A percentile compares a stretch with the other conserved stretches of the same genome.
Conservation (phyloP, 306 rosid genomes). For the Senna siamea region DNA sequence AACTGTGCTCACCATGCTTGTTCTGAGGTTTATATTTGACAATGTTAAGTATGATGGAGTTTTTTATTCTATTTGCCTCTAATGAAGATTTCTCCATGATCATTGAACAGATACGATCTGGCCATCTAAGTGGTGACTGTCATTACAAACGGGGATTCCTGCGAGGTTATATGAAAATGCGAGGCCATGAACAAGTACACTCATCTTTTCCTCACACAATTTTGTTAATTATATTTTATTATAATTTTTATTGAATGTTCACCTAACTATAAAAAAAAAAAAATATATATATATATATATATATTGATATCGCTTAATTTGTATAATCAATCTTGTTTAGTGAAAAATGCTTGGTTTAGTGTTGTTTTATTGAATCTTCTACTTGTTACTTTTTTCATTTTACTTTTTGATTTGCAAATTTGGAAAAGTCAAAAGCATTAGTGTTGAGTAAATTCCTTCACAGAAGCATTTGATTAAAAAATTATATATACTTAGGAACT, state of each 20-base stretch:
- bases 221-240: neutral
- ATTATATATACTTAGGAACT: neutral
- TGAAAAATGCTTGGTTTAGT: too few relatives aligned
- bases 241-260: conserved; percentile 19
- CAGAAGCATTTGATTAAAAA: neutral
- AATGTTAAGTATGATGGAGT: neutral
- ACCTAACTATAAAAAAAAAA: too few relatives aligned
- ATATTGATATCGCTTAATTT: too few relatives aligned
- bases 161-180: conserved; percentile 61
- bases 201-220: conserved; percentile 23
- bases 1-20: conserved; percentile 97
- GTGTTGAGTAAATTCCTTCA: neutral
- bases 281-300: too few relatives aligned
- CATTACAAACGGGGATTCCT: conserved; percentile 85
- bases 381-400: neutral
- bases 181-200: conserved; percentile 84
- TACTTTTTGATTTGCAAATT: neutral
- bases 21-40: conserved; percentile 64
- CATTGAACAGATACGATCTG: conserved; percentile 80
- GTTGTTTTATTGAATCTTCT: conserved; percentile 30
- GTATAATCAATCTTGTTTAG: too few relatives aligned
- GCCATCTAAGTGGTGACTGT: conserved; percentile 93
- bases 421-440: neutral
- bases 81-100: conserved; percentile 12
- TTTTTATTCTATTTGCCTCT: neutral